Evolutionary conservation across 2,329 filamentous ascomycete species (phyloP).

Genomic region (Colletotrichum sidae): DNA sequence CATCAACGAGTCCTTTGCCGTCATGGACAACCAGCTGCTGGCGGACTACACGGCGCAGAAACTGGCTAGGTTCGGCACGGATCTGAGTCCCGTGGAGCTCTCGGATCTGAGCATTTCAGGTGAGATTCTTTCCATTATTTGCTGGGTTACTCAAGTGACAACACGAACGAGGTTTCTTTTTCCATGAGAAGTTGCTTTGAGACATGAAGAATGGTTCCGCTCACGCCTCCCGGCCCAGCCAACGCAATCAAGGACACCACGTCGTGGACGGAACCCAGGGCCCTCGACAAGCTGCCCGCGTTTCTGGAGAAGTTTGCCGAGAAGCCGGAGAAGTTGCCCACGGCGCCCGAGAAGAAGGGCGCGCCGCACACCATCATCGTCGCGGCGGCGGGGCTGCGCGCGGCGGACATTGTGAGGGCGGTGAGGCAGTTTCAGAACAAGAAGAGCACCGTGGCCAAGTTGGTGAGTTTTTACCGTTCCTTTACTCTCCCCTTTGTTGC

Average conservation of each 20-base stretch:
- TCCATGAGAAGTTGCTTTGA: not conserved
- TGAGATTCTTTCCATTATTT: conserved; percentile 52
- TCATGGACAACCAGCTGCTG: conserved; percentile 85
- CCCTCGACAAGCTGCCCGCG: conserved; percentile 77
- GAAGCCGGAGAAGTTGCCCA: conserved; percentile 69
- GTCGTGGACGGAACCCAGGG: conserved; percentile 74
- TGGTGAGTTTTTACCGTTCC: conserved; percentile 58
- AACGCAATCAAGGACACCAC: conserved; percentile 84
- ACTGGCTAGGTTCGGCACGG: conserved; percentile 80
- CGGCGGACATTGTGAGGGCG: conserved; percentile 82
- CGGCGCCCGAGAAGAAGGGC: conserved; percentile 76
- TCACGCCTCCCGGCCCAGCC: conserved; percentile 57
- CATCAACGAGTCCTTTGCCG: conserved; percentile 82
- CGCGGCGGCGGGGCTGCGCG: conserved; percentile 84
- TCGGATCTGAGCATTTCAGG: conserved; percentile 85
- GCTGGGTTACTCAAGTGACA: too few species aligned
- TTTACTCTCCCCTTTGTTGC: not conserved
- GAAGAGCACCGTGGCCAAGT: conserved; percentile 82
- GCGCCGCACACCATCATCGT: conserved; percentile 89
- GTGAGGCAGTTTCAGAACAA: conserved; percentile 84
- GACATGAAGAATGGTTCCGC: not conserved
- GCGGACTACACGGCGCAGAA: conserved; percentile 88
- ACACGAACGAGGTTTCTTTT: too few species aligned
- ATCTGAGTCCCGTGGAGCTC: conserved; percentile 86
- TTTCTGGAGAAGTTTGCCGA: conserved; percentile 79